Percentiles rank a stretch among this genome's conserved stretches.
Evolutionary conservation across 495 filamentous ascomycete genomes (phyloP).

Genomic region (Xylaria grammica): DNA sequence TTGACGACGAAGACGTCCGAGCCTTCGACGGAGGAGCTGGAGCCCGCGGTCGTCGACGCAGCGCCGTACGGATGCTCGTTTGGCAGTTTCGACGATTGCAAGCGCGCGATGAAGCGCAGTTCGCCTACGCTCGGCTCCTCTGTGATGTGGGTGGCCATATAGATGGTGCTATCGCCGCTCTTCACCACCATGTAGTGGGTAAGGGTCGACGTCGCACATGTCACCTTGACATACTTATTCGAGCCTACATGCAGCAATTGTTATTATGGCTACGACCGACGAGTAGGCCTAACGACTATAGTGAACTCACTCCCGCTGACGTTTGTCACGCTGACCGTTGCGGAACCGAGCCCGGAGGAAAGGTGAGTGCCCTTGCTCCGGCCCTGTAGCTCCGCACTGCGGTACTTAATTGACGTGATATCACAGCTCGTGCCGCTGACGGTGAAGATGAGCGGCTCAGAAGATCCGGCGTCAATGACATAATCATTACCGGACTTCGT

Average conservation of each 20-base stretch:
- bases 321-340: conserved; percentile 59
- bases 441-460: conserved; percentile 61
- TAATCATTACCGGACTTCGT: conserved; percentile 50
- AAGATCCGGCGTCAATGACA: conserved; percentile 59
- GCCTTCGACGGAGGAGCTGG: conserved; percentile 60
- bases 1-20: conserved; percentile 66
- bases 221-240: conserved; percentile 64
- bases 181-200: conserved; percentile 69
- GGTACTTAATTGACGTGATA: conserved; percentile 66
- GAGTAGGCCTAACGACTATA: neutral
- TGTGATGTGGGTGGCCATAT: conserved; percentile 68
- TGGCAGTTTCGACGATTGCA: conserved; percentile 60
- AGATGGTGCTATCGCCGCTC: conserved; percentile 63
- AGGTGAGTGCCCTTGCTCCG: conserved; percentile 59
- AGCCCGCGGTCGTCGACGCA: conserved; percentile 56
- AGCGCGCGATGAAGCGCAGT: conserved; percentile 67
- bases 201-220: conserved; percentile 62
- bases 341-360: conserved; percentile 64
- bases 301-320: conserved; percentile 35
- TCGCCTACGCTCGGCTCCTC: conserved; percentile 65
- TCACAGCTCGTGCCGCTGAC: conserved; percentile 64
- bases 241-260: conserved; percentile 29
- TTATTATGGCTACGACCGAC: neutral
- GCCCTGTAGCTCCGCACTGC: conserved; percentile 63
- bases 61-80: conserved; percentile 58